Evolutionary conservation across 495 filamentous ascomycete genomes (phyloP), one percentile per base, ranked within the genome.

Genomic region (Tuber indicum): DNA sequence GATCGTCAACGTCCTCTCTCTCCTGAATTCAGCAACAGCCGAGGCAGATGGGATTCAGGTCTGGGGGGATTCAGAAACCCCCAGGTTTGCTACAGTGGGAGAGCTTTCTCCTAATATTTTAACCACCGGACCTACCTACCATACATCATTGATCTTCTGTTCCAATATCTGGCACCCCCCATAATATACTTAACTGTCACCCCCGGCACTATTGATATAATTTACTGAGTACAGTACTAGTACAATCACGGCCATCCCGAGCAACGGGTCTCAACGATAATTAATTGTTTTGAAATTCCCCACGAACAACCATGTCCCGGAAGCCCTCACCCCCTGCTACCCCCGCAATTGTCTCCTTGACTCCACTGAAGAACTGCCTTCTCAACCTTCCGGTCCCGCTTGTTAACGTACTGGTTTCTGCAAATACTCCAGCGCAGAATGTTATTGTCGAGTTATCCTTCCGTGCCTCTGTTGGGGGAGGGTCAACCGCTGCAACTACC

Each of bases 341-440:
- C 0, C 79, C 82, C 45, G 82, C 82, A 16, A 82, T 73, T 0
- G 87, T 97, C 76, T 90, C 90, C 66, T 88, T 97, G 39, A 88
- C 92, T 39, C 92, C 93, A 74, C 88, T 98, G 16, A 96, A 96
- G 86, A 97, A 91, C 83, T 98, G 96, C 85, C 88, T 99, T 32
- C 92, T 97, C 78, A 99, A 98, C 84, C 88, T 99, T 26, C 96
- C 96, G 44, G 84, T 91, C n/a, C 92, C 93, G 5, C 87, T 98
- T 42, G 93, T 94, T 70, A 89, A 90, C 21, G 84, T 97, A 70
- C 89, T 99, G 75, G 89, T 93, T 79, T 95, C 92, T 85, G 89
- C 93, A 76, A 96, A 98, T 85, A 92, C 94, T 91, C 88, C 94
- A 73, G 92, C 92, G 47, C 96, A 99, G 84, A 97, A 98, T 92